Base-by-base conservation (phyloP, 495 filamentous ascomycete species). In the Oidiodendron maius region DNA sequence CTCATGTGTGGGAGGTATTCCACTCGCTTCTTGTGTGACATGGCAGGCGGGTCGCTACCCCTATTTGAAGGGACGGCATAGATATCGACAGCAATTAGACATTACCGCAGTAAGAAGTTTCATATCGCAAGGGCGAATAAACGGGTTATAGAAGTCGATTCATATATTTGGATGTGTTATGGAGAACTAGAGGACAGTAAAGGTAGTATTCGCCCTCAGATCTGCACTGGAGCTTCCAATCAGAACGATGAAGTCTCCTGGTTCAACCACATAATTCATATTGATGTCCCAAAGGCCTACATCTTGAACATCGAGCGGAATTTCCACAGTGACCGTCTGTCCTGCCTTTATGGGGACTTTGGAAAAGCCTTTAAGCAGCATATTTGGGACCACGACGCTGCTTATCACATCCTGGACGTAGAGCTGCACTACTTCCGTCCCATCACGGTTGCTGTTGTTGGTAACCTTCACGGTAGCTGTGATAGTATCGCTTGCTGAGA, bases 201-300 rank as follows among this genome's bases (percentile, higher is more conserved):
- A 68, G 5, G 71, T 81, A 15, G 70, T 65, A 60, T 76, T 79
- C 0, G 66, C 71, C 53, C 71, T 64, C 43, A 82, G 58, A 66
- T 82, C 77, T 48, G 60, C 57, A 44, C 78, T 81, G 32, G 70
- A 72, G 25, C 67, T 71, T 1, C 83, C 83, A 4, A 80, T 76
- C 16, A 72, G 60, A 13, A 83, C 68, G 15, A 67, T 55, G 56
- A 86, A 87, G 21, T 74, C 71, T 0, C 83, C 83, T 3, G 76
- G 73, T 67, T 86, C 83, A 21, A 86, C 80, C 5, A 82, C 79
- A 59, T 86, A 84, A 58, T 80, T 75, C 70, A 78, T 78, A 21
- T 70, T 60, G 15, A 71, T 63, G 64, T 80, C 71, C 76, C 78
- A 83, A 12, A 83, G 56, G 0, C 78, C 78, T 48, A 83, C 51